Evolutionary conservation across 1,284 basidiomycete species (phyloP).

Genomic region (Trichosporon coremiiforme): DNA sequence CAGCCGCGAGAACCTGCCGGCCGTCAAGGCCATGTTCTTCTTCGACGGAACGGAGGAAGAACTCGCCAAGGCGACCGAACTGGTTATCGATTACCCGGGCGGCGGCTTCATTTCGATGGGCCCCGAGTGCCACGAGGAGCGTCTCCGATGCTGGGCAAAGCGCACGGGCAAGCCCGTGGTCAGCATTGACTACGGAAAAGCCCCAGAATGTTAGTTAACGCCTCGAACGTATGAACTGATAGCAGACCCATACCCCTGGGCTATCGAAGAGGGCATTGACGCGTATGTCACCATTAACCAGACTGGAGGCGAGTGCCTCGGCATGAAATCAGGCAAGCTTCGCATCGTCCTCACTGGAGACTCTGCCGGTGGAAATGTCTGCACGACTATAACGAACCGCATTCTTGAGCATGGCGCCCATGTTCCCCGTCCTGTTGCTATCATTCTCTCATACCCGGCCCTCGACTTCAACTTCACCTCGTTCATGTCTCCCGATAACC

Average conservation of each 20-base stretch:
- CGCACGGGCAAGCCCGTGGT: slow-evolving; percentile 78
- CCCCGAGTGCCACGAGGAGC: slow-evolving; percentile 92
- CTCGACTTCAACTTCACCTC: slow-evolving; percentile 97
- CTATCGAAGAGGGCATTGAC: slow-evolving; percentile 92
- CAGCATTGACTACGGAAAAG: slow-evolving; percentile 91
- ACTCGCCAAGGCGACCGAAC: slow-evolving; percentile 69
- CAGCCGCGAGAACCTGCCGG: slow-evolving; percentile 66
- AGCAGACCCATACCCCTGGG: slow-evolving; percentile 89
- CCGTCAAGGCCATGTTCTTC: slow-evolving; percentile 82
- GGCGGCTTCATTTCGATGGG: slow-evolving; percentile 96
- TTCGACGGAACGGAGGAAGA: slow-evolving; percentile 72
- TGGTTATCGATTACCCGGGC: slow-evolving; percentile 89
- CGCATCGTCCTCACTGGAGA: slow-evolving; percentile 81
- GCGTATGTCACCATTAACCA: slow-evolving; percentile 79
- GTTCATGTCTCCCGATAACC: slow-evolving; percentile 90
- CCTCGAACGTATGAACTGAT: slow-evolving; percentile 3
- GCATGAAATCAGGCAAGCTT: slow-evolving; percentile 70
- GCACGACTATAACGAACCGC: slow-evolving; percentile 77
- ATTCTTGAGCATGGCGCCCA: slow-evolving; percentile 69
- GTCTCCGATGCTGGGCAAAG: slow-evolving; percentile 82
- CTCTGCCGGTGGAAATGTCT: slow-evolving; percentile 86
- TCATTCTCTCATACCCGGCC: slow-evolving; percentile 71
- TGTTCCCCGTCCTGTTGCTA: slow-evolving; percentile 67
- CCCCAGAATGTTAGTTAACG: slow-evolving; percentile 77
- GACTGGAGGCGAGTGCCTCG: slow-evolving; percentile 75